A percentile compares a stretch with the other conserved stretches of the same genome.
Conservation (phyloP, 345 rosid genomes). For the Gossypium mustelinum region DNA sequence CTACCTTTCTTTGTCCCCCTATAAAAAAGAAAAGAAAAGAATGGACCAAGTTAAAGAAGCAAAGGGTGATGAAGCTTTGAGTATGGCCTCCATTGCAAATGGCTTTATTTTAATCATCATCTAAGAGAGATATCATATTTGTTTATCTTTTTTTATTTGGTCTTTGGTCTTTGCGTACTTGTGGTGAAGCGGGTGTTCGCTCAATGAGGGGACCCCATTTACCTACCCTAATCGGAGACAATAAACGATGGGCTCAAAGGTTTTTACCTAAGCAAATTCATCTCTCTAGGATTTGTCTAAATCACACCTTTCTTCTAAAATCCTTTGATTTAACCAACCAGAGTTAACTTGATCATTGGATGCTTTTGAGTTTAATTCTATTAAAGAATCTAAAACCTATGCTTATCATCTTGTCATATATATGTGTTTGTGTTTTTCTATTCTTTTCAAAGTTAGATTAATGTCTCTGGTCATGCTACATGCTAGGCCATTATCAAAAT, state of each 20-base stretch:
- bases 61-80: slow-evolving; percentile 15
- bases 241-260: slow-evolving; percentile 58
- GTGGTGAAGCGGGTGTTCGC: slow-evolving; percentile 49
- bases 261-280: slow-evolving; percentile 35
- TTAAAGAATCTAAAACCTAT: not conserved
- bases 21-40: not conserved
- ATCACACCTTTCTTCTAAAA: not conserved
- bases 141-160: not conserved
- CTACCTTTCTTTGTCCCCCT: slow-evolving; percentile 20
- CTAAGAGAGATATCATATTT: slow-evolving; percentile 21
- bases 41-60: not conserved
- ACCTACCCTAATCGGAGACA: slow-evolving; percentile 36
- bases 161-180: slow-evolving; percentile 25
- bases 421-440: not conserved
- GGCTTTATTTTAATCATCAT: slow-evolving; percentile 26
- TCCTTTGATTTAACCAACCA: not conserved
- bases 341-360: not conserved
- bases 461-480: slow-evolving; percentile 34
- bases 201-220: slow-evolving; percentile 32
- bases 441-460: slow-evolving; percentile 15
- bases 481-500: slow-evolving; percentile 38
- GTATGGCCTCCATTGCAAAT: slow-evolving; percentile 28
- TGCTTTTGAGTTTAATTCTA: not conserved
- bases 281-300: slow-evolving; percentile 13
- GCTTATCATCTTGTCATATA: slow-evolving; percentile 30